Percentiles rank a stretch among this genome's conserved stretches.
Conservation (phyloP, 306 rosid species). For the Pyrus communis region DNA sequence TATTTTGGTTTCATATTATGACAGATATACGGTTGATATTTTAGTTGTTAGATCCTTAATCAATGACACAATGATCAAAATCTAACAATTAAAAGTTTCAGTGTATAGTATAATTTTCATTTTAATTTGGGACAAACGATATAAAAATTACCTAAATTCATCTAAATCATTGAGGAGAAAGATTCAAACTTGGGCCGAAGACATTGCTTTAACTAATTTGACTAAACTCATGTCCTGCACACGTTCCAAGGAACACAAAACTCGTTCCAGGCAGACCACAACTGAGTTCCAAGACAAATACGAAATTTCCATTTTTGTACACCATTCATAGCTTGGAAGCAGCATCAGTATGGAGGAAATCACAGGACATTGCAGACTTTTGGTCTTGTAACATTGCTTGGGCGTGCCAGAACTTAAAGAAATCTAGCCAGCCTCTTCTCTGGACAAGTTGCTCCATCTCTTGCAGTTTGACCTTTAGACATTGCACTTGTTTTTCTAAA, state of each 20-base stretch:
- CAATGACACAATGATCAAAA: no score
- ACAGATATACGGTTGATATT: no score
- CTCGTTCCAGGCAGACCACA: background rate
- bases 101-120: no score
- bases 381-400: background rate
- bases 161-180: no score
- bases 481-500: background rate
- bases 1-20: no score
- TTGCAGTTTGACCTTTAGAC: background rate
- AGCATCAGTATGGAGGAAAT: background rate
- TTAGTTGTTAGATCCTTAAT: no score
- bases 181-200: no score
- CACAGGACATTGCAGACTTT: background rate
- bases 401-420: background rate
- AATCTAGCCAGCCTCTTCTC: constrained; percentile 1
- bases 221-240: background rate
- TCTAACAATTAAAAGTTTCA: no score
- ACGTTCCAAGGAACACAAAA: background rate
- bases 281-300: background rate
- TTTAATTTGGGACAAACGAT: no score
- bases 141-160: no score
- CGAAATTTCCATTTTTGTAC: background rate
- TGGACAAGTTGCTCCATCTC: constrained; percentile 3
- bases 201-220: no score
- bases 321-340: background rate